Percentiles rank a stretch among this genome's conserved stretches.
Conservation (phyloP, 23 red algal species). For the Gracilariopsis chorda region DNA sequence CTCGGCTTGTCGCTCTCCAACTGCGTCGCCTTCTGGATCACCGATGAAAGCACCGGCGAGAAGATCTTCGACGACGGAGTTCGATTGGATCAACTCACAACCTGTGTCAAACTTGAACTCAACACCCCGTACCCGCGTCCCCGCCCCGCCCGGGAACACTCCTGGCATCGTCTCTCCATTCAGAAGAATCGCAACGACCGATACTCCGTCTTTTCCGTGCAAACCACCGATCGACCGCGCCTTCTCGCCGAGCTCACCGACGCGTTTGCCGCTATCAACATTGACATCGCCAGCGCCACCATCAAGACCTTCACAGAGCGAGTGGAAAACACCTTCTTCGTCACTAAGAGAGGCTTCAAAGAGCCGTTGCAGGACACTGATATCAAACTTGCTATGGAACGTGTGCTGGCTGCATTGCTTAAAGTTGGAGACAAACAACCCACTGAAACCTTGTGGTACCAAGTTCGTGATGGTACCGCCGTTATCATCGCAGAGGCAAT, state of each 20-base stretch:
- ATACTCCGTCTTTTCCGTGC: slow-evolving; percentile 64
- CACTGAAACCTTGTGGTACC: slow-evolving; percentile 59
- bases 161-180: slow-evolving; percentile 60
- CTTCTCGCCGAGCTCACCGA: slow-evolving; percentile 36
- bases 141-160: not conserved
- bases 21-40: slow-evolving; percentile 64
- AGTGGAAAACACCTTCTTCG: slow-evolving; percentile 73
- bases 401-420: slow-evolving; percentile 32
- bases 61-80: slow-evolving; percentile 62
- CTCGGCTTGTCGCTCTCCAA: slow-evolving; percentile 36
- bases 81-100: slow-evolving; percentile 40
- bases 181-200: slow-evolving; percentile 53
- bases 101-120: slow-evolving; percentile 66
- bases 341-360: slow-evolving; percentile 52
- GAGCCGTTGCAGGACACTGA: slow-evolving; percentile 25
- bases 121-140: slow-evolving; percentile 64
- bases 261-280: not conserved
- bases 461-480: slow-evolving; percentile 46
- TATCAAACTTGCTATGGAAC: slow-evolving; percentile 21
- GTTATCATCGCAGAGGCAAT: slow-evolving; percentile 59
- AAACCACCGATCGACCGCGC: slow-evolving; percentile 59
- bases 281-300: slow-evolving; percentile 49
- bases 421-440: slow-evolving; percentile 15
- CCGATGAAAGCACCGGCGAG: slow-evolving; percentile 32
- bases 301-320: slow-evolving; percentile 42